phyloP scores from a whole-genome alignment of 75 land plant species.

The Selaginella moellendorffii region DNA sequence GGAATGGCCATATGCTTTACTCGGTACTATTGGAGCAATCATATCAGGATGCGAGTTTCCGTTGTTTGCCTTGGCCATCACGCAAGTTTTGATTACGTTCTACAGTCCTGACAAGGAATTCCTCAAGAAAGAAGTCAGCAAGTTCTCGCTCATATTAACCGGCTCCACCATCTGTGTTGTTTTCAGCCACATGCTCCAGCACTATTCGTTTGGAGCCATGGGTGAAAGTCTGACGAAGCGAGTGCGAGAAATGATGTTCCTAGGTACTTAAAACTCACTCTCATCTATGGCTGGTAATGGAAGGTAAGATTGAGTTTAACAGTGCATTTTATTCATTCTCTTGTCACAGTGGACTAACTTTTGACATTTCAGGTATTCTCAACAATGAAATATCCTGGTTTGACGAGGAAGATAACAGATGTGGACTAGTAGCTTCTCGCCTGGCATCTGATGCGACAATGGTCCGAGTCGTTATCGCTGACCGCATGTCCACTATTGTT shows the following conservation, averaged over 20 bases:
- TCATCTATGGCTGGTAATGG: not conserved
- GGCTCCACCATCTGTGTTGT: conserved; percentile 14
- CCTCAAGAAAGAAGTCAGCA: conserved; percentile 43
- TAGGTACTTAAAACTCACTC: not conserved
- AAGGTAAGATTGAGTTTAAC: not conserved
- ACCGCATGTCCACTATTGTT: conserved; percentile 2
- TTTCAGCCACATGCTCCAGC: conserved; percentile 19
- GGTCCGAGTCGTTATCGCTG: conserved; percentile 13
- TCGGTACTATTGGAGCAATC: conserved; percentile 3
- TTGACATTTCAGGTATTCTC: not conserved
- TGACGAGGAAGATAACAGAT: conserved; percentile 16
- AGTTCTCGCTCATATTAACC: conserved; percentile 48
- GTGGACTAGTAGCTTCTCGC: conserved; percentile 13
- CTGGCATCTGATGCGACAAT: conserved; percentile 15
- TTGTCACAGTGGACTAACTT: not conserved
- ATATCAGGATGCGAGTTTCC: conserved; percentile 2
- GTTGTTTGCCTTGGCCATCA: conserved; percentile 23
- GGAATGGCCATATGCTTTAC: conserved; percentile 9
- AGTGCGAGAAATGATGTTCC: conserved; percentile 2
- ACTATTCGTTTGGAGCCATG: conserved; percentile 16
- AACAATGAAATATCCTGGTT: conserved; percentile 18
- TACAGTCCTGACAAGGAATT: conserved; percentile 34
- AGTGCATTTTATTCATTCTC: not conserved
- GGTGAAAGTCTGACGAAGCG: conserved; percentile 5
- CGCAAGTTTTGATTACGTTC: conserved; percentile 35